Evolutionary conservation across 2,329 filamentous ascomycete species (phyloP), one percentile per base, ranked within the genome.

Genomic region (Botrytis elliptica): DNA sequence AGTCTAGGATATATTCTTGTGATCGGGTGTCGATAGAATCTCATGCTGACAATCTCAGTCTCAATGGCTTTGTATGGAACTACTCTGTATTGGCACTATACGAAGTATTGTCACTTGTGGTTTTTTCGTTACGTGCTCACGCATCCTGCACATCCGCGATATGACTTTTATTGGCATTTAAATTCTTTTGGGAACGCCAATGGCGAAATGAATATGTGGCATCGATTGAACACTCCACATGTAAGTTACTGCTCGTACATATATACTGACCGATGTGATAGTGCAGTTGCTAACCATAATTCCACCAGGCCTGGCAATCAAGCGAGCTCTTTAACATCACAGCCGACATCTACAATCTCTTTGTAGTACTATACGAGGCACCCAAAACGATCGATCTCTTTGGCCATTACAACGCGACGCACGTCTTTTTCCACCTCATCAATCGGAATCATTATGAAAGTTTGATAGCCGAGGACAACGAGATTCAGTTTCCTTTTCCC

Each of bases 71-170:
- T 69, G 29, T 69, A 69, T 57, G 66, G 49, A 42, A 42, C 66
- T 20, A 42, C 25, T 12, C 20, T 33, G 12, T 69, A 25, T 42
- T 69, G 66, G 66, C 49, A 69, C 29, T 40, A 29, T 10, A 38
- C 55, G 18, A 69, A 69, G 55, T 57, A 57, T 22, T 42, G 38
- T 14, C 66, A 69, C 38, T 33, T 57, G 8, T 25, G 22, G 12
- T 69, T 69, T 9, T 57, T 69, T 29, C 66, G 66, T 33, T 69
- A 42, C 29, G 66, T 69, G 36, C 66, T 69, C 29, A 57, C 52
- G 0, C 66, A 69, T 33, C 66, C 66, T 25, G 66, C 18, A 9
- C 66, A 69, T 14, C 49, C 66, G 29, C 38, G 66, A 33, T 25
- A 69, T 59, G 49, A 42, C 25, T 69, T 10, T 4, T 69, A 69